Base-by-base conservation (phyloP, 1,284 basidiomycete genomes). In the Melampsora larici-populina region DNA sequence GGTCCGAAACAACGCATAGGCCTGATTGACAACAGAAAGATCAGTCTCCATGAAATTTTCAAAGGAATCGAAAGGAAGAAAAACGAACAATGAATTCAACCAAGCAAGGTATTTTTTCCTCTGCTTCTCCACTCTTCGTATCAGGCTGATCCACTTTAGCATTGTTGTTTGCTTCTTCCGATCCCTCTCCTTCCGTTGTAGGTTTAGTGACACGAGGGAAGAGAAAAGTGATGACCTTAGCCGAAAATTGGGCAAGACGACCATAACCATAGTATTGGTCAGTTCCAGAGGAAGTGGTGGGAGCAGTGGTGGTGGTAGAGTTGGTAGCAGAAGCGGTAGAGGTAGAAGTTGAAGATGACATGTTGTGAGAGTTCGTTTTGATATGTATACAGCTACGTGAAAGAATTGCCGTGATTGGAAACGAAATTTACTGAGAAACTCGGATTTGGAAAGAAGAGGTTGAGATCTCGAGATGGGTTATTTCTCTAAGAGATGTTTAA, bases 1-100 rank as follows among this genome's bases (percentile, higher is more conserved):
- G 0, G 93, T 96, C 40, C 94, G 89, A 82, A 96, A 92, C 8
- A 96, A 87, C 0, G 93, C 91, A 82, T 96, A 96, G 0, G 93
- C 94, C 73, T 80, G 94, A 90, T 83, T 94, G 94, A 79, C 90
- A 87, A 0, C 29, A 31, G n/a, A 29, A 36, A 65, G 51, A 40
- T 21, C 67, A 66, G 11, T 40, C n/a, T 33, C 43, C 33, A 29
- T 33, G 31, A 46, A 33, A 58, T 21, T 31, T 13, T 31, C n/a
- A n/a, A 36, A 40, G 33, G 33, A 66, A 40, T 24, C 18, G 49
- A n/a, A 15, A 70, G 64, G 46, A 49, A 15, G 48, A n/a, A 65
- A 48, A 26, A 79, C 82, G 79, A 63, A 83, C 82, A 78, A 83
- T 82, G 78, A 83, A 74, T 46, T 74, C 71, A 29, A 74, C 48